A percentile compares a stretch with the other conserved stretches of the same genome.
Conservation (phyloP, 2,329 filamentous ascomycete genomes). For the Penicillium capsulatum region DNA sequence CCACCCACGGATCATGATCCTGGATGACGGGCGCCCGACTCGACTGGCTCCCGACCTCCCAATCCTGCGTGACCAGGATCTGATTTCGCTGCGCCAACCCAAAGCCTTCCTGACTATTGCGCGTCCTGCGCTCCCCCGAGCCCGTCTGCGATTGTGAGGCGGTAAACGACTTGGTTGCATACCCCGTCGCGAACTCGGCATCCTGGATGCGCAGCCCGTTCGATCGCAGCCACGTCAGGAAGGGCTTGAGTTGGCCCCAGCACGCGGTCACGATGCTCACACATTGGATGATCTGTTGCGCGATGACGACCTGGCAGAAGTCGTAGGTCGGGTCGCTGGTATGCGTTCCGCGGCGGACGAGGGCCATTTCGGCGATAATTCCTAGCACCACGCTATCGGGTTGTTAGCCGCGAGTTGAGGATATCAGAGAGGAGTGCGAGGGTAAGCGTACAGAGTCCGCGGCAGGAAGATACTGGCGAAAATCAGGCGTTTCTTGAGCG, state of each 20-base stretch:
- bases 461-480: slow-evolving; percentile 2
- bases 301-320: neutral
- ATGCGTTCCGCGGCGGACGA: neutral
- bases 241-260: slow-evolving; percentile 2
- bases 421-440: no score
- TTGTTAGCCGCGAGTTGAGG: neutral
- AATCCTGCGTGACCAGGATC: slow-evolving; percentile 8
- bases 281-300: neutral
- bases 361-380: slow-evolving; percentile 1
- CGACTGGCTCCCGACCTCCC: slow-evolving; percentile 10
- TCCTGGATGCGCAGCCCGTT: slow-evolving; percentile 1
- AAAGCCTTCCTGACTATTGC: neutral
- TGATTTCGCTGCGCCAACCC: neutral
- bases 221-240: neutral
- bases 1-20: neutral
- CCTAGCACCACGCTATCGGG: neutral
- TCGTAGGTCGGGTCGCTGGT: slow-evolving; percentile 1
- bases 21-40: slow-evolving; percentile 7
- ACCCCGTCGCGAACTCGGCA: neutral
- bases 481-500: slow-evolving; percentile 1
- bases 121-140: neutral
- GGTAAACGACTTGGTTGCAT: neutral
- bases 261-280: slow-evolving; percentile 1
- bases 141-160: neutral
- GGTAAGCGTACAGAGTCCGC: neutral